Conservation (phyloP, 2,329 filamentous ascomycete genomes). For the Whalleya microplaca region DNA sequence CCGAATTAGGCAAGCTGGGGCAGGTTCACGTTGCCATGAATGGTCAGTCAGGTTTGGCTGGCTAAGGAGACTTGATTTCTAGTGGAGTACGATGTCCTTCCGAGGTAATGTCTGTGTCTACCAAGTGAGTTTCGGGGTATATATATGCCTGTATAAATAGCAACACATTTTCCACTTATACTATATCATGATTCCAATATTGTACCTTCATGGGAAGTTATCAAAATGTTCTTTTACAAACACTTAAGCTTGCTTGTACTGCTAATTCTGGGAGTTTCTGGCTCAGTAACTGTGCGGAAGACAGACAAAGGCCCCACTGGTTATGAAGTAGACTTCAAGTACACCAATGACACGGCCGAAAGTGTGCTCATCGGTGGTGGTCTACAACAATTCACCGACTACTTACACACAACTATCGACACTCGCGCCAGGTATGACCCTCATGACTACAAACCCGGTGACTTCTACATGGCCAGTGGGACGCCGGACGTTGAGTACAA, state of each 20-base stretch:
- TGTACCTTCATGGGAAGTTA: background rate
- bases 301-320: constrained; percentile 31
- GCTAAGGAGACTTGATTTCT: no score
- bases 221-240: constrained; percentile 10
- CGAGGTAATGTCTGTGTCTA: no score
- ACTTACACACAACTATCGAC: constrained; percentile 32
- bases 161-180: no score
- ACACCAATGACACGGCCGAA: constrained; percentile 30
- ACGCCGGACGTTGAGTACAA: constrained; percentile 10
- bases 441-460: constrained; percentile 33
- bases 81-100: no score
- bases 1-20: no score
- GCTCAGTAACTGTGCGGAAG: constrained; percentile 32
- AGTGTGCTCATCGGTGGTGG: constrained; percentile 33
- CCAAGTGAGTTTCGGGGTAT: no score
- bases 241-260: constrained; percentile 9
- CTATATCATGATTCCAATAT: no score
- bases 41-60: no score
- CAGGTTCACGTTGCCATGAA: no score
- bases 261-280: constrained; percentile 6
- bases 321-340: constrained; percentile 35
- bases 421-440: constrained; percentile 30
- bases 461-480: constrained; percentile 31
- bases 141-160: no score
- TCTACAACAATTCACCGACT: constrained; percentile 33